Conservation (phyloP, 495 filamentous ascomycete species). For the Neurospora sp. region DNA sequence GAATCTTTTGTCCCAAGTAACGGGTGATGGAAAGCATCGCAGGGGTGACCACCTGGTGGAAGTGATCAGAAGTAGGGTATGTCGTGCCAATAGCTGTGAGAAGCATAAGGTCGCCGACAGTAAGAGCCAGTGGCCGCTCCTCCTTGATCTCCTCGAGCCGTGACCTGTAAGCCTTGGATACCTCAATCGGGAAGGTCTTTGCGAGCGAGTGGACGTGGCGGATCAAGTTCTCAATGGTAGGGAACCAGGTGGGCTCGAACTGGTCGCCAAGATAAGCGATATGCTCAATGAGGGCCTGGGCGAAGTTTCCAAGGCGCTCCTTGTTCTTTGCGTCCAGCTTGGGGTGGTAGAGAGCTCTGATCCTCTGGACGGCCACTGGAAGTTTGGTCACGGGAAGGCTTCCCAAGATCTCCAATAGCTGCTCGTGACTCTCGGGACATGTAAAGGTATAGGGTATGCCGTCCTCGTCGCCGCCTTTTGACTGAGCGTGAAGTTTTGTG, state of each 20-base stretch:
- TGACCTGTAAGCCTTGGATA: slow-evolving; percentile 64
- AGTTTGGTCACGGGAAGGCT: slow-evolving; percentile 50
- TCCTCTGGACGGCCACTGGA: slow-evolving; percentile 74
- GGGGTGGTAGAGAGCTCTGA: slow-evolving; percentile 82
- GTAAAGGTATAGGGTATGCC: slow-evolving; percentile 70
- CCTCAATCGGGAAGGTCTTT: slow-evolving; percentile 66
- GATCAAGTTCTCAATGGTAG: slow-evolving; percentile 29
- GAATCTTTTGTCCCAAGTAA: slow-evolving; percentile 70
- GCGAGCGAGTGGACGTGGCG: slow-evolving; percentile 55
- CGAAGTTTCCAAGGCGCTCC: slow-evolving; percentile 64
- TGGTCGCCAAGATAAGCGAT: slow-evolving; percentile 53
- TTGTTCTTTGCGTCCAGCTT: slow-evolving; percentile 79
- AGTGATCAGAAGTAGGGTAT: slow-evolving; percentile 93
- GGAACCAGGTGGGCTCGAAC: slow-evolving; percentile 26
- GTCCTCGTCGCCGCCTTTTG: slow-evolving; percentile 28
- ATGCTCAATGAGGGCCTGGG: slow-evolving; percentile 67
- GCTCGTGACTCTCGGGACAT: slow-evolving; percentile 68
- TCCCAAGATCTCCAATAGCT: slow-evolving; percentile 57
- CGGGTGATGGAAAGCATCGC: slow-evolving; percentile 70
- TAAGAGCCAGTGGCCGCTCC: slow-evolving; percentile 48
- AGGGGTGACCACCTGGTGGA: slow-evolving; percentile 86
- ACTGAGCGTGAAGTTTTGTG: slow-evolving; percentile 25
- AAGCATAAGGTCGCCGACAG: slow-evolving; percentile 65
- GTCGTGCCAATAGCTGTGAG: slow-evolving; percentile 74
- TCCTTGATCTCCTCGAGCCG: slow-evolving; percentile 57